Evolutionary conservation across 1,284 basidiomycete genomes (phyloP), one percentile per base, ranked within the genome.

Genomic region (Pisolithus thermaeus): DNA sequence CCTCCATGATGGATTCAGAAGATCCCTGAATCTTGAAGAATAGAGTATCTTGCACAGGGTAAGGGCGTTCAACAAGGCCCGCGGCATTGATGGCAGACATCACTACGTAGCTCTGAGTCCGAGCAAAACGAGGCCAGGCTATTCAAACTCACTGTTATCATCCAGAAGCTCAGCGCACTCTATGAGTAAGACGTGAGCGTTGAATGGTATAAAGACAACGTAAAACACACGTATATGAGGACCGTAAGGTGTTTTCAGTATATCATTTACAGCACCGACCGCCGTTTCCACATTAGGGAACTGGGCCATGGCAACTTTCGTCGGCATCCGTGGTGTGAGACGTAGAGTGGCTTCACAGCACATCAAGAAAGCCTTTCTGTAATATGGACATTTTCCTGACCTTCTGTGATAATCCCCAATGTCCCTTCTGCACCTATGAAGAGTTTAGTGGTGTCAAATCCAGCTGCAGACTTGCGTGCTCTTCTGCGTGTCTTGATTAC

Each of bases 21-120:
- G 89, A 81, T 9, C 84, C 83, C 69, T 93, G 91, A 50, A 95
- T 81, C 69, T 96, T 97, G 76, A 97, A 90, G 73, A 95, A 94
- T 12, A 96, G 77, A 0, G 86, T 86, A 60, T 93, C 91, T 59
- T 78, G 73, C 35, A 85, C 83, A 16, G 84, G 83, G 68, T 87
- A 90, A 12, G 78, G 74, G 45, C 70, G 72, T 32, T 78, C 76
- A 36, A 80, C 67, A 23, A 83, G 65, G 20, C 84, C 82, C 1
- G 74, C 80, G 12, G 69, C 65, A 66, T 93, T 93, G 65, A 92
- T 86, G 61, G 84, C 88, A 36, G 74, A 68, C 82, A 92, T 90
- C 79, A 90, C 87, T 78, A 51, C 42, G 4, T 2, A 14, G 35
- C 39, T 12, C 16, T 55, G 27, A 55, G n/a, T 35, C 11, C 28